These are phyloP conservation scores for Microcyclospora pomicola DNA, from an alignment of 2,329 filamentous ascomycete species.

Conservation along the genomic window DNA sequence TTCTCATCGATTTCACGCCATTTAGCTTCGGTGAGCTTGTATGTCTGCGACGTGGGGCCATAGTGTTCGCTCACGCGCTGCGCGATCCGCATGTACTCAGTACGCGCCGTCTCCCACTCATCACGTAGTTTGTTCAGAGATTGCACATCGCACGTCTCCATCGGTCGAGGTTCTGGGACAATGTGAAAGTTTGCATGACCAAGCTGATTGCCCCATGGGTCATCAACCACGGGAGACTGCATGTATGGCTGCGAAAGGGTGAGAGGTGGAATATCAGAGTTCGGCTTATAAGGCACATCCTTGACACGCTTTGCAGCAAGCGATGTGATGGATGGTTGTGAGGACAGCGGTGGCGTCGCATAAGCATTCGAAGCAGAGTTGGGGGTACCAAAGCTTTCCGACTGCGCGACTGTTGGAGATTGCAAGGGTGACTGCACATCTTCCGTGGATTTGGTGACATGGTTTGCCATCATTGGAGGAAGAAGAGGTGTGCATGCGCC, in stretches of 20 bases:
- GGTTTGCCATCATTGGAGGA: constrained; percentile 60
- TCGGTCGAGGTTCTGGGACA: constrained; percentile 63
- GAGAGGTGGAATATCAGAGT: constrained; percentile 51
- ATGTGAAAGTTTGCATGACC: constrained; percentile 94
- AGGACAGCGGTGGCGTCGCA: constrained; percentile 60
- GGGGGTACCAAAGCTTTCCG: constrained; percentile 13
- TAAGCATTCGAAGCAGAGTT: constrained; percentile 35
- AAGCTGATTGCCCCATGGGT: constrained; percentile 68
- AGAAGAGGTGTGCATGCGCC: constrained; percentile 68
- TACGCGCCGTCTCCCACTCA: constrained; percentile 71
- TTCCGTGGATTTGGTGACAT: constrained; percentile 37
- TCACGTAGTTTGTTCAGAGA: constrained; percentile 45
- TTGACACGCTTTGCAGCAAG: constrained; percentile 28
- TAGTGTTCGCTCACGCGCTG: constrained; percentile 84
- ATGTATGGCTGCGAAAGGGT: constrained; percentile 27
- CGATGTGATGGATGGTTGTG: constrained; percentile 63
- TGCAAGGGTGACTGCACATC: constrained; percentile 68
- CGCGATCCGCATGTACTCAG: constrained; percentile 80
- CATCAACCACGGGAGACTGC: constrained; percentile 16
- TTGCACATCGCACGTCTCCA: constrained; percentile 43
- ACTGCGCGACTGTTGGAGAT: constrained; percentile 61
- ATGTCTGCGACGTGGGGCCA: constrained; percentile 77
- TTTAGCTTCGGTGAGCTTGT: constrained; percentile 72
- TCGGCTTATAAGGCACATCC: constrained; percentile 24
- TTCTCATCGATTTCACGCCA: constrained; percentile 66